Evolutionary conservation across 192 early-diverging fungal genomes (phyloP), one percentile per base, ranked within the genome.

Genomic region (Backusella mclennaniae): DNA sequence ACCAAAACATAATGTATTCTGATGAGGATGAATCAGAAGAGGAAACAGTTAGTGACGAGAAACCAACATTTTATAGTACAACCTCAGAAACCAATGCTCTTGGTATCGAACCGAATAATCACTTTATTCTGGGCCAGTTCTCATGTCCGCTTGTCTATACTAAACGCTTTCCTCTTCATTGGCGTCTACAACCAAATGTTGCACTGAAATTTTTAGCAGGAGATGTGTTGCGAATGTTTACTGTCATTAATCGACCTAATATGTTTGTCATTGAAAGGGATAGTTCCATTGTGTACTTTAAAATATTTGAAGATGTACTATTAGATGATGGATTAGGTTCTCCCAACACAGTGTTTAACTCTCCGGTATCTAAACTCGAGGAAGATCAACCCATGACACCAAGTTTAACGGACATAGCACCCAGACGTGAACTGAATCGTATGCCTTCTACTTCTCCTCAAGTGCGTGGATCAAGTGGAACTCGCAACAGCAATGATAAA

Each of bases 241-340:
- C 86, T 35, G 90, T 96, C 26, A 78, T 82, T 41, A 96, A 96
- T 77, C 74, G 93, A 7, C 90, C 87, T 67, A 83, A 92, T 77
- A 91, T 93, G 89, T 92, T 90, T 72, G 91, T 93, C 0, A 88
- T 90, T 71, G 85, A 89, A 26, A 87, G 85, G 11, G 80, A 85
- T 14, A 82, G 76, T 6, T 84, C 82, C 23, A 84, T 90, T 21
- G 91, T 92, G 8, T 91, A 90, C 21, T 76, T 80, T 69, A 89
- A 84, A 52, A 31, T 89, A 29, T 84, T 71, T 21, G 87, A 86
- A 75, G 66, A 76, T 35, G 35, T n/a, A n/a, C 38, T 44, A 49
- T 15, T 7, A 38, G 29, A 44, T 6, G 74, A 67, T 42, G 41
- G 15, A 1, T 35, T 17, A 12, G 74, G 41, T 9, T 66, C 39